Conservation (phyloP, 768 basidiomycete species). For the Leucogyrophana mollusca region DNA sequence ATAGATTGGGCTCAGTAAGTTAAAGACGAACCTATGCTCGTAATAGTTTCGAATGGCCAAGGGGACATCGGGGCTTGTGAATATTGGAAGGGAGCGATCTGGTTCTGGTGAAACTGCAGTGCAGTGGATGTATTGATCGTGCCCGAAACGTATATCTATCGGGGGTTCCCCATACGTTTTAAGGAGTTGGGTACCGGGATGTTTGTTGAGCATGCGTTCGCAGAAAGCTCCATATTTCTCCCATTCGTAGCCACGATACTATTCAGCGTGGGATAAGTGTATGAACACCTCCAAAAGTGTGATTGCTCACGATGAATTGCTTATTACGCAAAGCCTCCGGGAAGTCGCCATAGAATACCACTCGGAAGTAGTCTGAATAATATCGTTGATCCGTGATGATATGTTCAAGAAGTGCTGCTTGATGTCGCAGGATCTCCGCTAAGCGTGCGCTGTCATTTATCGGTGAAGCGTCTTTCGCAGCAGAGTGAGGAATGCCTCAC, state of each 20-base stretch:
- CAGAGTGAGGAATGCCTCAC: slow-evolving; percentile 39
- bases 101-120: slow-evolving; percentile 85
- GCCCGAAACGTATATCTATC: slow-evolving; percentile 76
- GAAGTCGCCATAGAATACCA: slow-evolving; percentile 92
- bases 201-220: slow-evolving; percentile 89
- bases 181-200: slow-evolving; percentile 79
- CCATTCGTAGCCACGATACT: slow-evolving; percentile 96
- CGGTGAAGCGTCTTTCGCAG: too few species aligned
- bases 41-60: slow-evolving; percentile 80
- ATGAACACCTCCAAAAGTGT: slow-evolving; percentile 7
- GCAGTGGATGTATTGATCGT: slow-evolving; percentile 86
- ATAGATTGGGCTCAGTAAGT: not conserved
- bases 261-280: not conserved
- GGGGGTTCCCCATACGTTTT: slow-evolving; percentile 74
- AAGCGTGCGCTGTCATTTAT: slow-evolving; percentile 59
- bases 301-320: slow-evolving; percentile 74
- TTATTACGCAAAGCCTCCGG: slow-evolving; percentile 83
- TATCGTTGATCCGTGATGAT: slow-evolving; percentile 82
- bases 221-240: slow-evolving; percentile 90
- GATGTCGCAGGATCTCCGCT: slow-evolving; percentile 82
- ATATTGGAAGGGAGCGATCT: slow-evolving; percentile 71
- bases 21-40: slow-evolving; percentile 66
- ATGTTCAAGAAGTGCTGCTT: slow-evolving; percentile 84
- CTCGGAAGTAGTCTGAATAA: slow-evolving; percentile 91
- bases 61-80: slow-evolving; percentile 83